These are phyloP conservation scores for Incumbomyces delicatus DNA, from an alignment of 2,329 filamentous ascomycete species.

Conservation along the genomic window DNA sequence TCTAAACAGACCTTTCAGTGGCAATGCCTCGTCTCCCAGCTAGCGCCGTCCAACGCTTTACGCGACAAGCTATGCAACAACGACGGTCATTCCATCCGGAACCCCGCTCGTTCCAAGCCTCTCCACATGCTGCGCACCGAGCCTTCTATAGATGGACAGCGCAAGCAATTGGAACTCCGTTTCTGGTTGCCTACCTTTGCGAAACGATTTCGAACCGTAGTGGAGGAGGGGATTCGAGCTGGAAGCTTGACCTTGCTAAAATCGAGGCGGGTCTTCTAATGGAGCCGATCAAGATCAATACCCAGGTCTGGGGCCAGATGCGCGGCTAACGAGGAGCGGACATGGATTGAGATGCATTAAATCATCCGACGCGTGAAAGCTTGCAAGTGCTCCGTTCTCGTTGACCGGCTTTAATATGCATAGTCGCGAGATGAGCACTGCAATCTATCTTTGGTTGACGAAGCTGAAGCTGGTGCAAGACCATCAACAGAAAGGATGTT, in stretches of 20 bases:
- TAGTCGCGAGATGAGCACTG: too few relatives aligned
- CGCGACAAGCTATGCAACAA: not conserved
- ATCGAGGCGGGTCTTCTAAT: conserved; percentile 10
- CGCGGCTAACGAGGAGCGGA: conserved; percentile 3
- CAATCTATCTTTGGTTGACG: too few relatives aligned
- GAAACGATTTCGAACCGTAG: conserved; percentile 8
- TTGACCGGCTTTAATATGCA: too few relatives aligned
- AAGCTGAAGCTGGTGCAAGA: too few relatives aligned
- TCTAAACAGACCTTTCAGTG: not conserved
- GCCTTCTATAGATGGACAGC: conserved; percentile 14
- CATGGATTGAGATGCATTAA: too few relatives aligned
- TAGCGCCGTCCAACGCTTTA: not conserved
- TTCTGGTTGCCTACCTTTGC: conserved; percentile 13
- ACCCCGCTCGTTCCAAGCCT: conserved; percentile 10
- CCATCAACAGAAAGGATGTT: too few relatives aligned
- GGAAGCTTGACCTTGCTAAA: conserved; percentile 9
- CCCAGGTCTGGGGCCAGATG: conserved; percentile 31
- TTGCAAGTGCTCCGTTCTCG: too few relatives aligned
- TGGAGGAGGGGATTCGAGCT: conserved; percentile 7
- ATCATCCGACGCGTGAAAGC: too few relatives aligned
- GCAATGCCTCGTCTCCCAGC: conserved; percentile 1
- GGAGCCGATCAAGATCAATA: conserved; percentile 11
- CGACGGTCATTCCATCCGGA: conserved; percentile 11
- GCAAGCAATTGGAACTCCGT: conserved; percentile 12
- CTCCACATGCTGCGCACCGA: conserved; percentile 10